A percentile compares a stretch with the other conserved stretches of the same genome.
phyloP scores from a whole-genome alignment of 768 basidiomycete genomes.

The Boletus patriciae region DNA sequence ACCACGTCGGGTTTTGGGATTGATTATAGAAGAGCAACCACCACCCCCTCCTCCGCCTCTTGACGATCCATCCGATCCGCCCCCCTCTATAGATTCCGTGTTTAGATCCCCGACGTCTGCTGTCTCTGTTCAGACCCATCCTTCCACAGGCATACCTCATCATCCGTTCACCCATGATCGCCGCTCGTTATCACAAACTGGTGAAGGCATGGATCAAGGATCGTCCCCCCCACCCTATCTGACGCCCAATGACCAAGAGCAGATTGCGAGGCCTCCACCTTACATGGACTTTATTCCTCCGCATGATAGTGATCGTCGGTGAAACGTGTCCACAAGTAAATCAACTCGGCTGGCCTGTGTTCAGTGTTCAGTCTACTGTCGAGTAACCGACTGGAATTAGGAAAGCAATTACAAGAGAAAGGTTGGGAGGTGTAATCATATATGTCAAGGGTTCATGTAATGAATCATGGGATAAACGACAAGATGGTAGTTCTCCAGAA shows the following conservation, averaged over 20 bases:
- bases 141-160: conserved; percentile 32
- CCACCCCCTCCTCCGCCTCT: conserved; percentile 81
- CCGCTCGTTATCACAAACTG: conserved; percentile 34
- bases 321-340: not conserved
- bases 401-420: conserved; percentile 30
- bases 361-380: conserved; percentile 7
- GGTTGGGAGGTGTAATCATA: conserved; percentile 21
- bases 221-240: conserved; percentile 71
- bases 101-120: conserved; percentile 45
- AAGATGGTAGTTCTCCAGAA: conserved; percentile 18
- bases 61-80: conserved; percentile 87
- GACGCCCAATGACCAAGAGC: conserved; percentile 51
- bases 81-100: conserved; percentile 84
- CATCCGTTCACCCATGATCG: conserved; percentile 33
- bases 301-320: conserved; percentile 11
- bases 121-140: conserved; percentile 16
- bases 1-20: conserved; percentile 56
- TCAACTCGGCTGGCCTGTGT: not conserved
- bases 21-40: conserved; percentile 55
- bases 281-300: conserved; percentile 51
- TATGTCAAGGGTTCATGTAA: conserved; percentile 24
- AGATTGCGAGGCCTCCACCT: conserved; percentile 58
- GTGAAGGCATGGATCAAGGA: conserved; percentile 34
- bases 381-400: conserved; percentile 24
- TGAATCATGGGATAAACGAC: conserved; percentile 19